Percentiles rank a stretch among this genome's conserved stretches.
These are phyloP conservation scores for Crataegus laevigata DNA, from an alignment of 306 rosid genomes.

Conservation along the genomic window DNA sequence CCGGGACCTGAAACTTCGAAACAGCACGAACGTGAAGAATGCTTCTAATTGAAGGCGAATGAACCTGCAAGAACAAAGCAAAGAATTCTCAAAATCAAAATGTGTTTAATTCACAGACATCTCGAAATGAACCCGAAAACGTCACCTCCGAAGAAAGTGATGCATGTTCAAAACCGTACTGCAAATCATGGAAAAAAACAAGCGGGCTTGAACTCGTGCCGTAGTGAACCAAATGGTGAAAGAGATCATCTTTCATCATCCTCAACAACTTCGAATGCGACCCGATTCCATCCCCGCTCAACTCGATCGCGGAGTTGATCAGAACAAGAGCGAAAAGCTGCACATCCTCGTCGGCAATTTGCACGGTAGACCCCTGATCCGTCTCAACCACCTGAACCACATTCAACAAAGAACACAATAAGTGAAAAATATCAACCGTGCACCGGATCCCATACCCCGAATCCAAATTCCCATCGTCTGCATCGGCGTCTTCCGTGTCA, in stretches of 20 bases:
- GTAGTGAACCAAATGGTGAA: slow-evolving; percentile 83
- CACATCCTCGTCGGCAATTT: slow-evolving; percentile 64
- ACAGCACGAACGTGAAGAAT: slow-evolving; percentile 54
- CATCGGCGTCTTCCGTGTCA: slow-evolving; percentile 42
- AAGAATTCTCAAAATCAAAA: background rate
- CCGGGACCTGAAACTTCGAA: slow-evolving; percentile 43
- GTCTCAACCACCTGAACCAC: slow-evolving; percentile 51
- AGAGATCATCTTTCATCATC: slow-evolving; percentile 81
- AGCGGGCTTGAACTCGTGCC: slow-evolving; percentile 68
- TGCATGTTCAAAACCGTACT: slow-evolving; percentile 77
- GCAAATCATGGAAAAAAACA: slow-evolving; percentile 89
- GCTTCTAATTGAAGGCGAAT: slow-evolving; percentile 76
- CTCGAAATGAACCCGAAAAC: background rate
- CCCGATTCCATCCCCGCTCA: slow-evolving; percentile 73
- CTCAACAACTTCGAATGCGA: slow-evolving; percentile 71
- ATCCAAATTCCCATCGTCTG: slow-evolving; percentile 18
- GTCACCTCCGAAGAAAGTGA: slow-evolving; percentile 74
- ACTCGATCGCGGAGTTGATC: slow-evolving; percentile 69
- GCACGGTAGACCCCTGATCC: slow-evolving; percentile 41
- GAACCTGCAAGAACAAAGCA: slow-evolving; percentile 30
- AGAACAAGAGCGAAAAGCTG: slow-evolving; percentile 71
- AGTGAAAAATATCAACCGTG: slow-evolving; percentile 69
- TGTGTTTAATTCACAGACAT: background rate
- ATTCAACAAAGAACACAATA: slow-evolving; percentile 77
- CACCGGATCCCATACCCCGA: slow-evolving; percentile 59